These are phyloP conservation scores for Colletotrichum horii DNA, from an alignment of 2,329 filamentous ascomycete species.

Conservation along the genomic window DNA sequence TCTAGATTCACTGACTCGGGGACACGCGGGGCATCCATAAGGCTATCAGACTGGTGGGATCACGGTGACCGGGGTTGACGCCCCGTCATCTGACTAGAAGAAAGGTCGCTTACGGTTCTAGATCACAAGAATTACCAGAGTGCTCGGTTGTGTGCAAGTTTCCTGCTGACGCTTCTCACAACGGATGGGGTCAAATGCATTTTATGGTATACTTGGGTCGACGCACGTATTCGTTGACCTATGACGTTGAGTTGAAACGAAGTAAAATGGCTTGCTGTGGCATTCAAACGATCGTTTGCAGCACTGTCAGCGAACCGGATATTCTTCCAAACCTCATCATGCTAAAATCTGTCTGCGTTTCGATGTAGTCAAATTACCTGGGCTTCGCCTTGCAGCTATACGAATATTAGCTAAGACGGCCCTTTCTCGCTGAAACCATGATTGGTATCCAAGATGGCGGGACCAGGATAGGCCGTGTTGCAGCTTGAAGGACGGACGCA, in stretches of 20 bases:
- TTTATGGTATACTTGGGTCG: not conserved
- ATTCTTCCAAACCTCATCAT: not conserved
- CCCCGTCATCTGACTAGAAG: not conserved
- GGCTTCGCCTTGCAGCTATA: not conserved
- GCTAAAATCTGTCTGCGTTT: rapidly evolving
- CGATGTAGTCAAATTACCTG: not conserved
- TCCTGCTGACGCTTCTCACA: rapidly evolving
- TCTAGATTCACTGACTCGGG: not conserved
- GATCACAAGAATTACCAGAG: not conserved
- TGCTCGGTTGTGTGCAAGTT: not conserved
- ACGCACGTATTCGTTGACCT: not conserved
- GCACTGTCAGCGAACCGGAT: not conserved
- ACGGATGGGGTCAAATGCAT: not conserved
- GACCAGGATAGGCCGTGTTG: not conserved
- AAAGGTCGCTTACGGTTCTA: not conserved
- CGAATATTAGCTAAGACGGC: not conserved
- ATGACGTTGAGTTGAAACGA: not conserved
- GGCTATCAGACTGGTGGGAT: not conserved
- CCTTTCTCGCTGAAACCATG: not conserved
- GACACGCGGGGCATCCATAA: not conserved
- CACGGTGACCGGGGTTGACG: not conserved
- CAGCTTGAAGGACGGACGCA: not conserved
- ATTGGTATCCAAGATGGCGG: not conserved
- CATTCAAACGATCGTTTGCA: not conserved
- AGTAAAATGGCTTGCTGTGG: not conserved